A percentile compares a stretch with the other conserved stretches of the same genome.
phyloP scores from a whole-genome alignment of 2,329 filamentous ascomycete genomes.

The Ascochyta lentis region DNA sequence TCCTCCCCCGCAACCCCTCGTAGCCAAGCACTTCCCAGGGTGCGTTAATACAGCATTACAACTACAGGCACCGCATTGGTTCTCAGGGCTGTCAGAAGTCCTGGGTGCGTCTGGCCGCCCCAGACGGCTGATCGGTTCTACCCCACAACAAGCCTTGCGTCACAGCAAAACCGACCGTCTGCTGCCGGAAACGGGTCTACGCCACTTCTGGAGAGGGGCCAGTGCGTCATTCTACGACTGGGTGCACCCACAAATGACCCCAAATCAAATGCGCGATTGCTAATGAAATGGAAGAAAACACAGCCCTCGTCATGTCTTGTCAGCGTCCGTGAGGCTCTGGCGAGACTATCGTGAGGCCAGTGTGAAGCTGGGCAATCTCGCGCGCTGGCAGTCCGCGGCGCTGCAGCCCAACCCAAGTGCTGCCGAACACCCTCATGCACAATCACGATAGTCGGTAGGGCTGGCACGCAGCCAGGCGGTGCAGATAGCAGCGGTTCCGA shows the following conservation, averaged over 20 bases:
- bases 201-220: conserved; percentile 16
- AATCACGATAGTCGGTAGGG: conserved; percentile 25
- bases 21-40: conserved; percentile 14
- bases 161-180: conserved; percentile 11
- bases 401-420: conserved; percentile 1
- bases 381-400: conserved; percentile 24
- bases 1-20: conserved; percentile 6
- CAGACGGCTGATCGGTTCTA: conserved; percentile 21
- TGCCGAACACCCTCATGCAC: conserved; percentile 5
- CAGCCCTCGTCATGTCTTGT: conserved; percentile 15
- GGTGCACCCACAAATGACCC: conserved; percentile 14
- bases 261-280: conserved; percentile 15
- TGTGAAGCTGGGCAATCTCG: neutral
- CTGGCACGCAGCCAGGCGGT: conserved; percentile 27
- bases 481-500: conserved; percentile 34
- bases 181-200: conserved; percentile 27
- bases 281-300: conserved; percentile 14
- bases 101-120: conserved; percentile 19
- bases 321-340: conserved; percentile 2
- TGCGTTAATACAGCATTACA: conserved; percentile 3
- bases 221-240: conserved; percentile 28
- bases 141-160: conserved; percentile 25
- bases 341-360: conserved; percentile 7
- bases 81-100: conserved; percentile 1
- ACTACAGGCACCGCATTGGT: conserved; percentile 13